phyloP scores from a whole-genome alignment of 2,329 filamentous ascomycete species.

The Calonectria pauciramosa region DNA sequence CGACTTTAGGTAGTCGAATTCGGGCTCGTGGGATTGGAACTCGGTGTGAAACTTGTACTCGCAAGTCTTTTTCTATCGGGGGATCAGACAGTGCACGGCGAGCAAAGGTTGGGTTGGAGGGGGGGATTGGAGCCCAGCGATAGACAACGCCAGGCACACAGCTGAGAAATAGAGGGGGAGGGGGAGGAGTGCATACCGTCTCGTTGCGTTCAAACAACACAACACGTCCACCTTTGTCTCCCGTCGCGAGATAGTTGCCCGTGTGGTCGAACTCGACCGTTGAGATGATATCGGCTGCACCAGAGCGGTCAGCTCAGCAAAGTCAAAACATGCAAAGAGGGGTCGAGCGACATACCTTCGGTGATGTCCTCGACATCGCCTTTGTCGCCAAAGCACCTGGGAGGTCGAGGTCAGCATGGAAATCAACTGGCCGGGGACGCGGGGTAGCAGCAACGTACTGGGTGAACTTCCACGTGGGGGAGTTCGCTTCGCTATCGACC shows the following conservation, averaged over 20 bases:
- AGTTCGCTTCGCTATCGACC: conserved; percentile 95
- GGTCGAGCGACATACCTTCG: conserved; percentile 75
- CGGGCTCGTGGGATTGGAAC: conserved; percentile 98
- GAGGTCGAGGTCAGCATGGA: conserved; percentile 36
- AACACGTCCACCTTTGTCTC: conserved; percentile 88
- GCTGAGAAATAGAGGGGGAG: not conserved
- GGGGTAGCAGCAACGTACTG: conserved; percentile 76
- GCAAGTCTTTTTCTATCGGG: conserved; percentile 94
- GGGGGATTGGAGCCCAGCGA: not conserved
- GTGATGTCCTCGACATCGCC: conserved; percentile 99
- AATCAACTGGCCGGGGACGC: conserved; percentile 10
- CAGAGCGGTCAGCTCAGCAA: conserved; percentile 39
- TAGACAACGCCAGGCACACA: not conserved
- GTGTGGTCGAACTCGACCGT: conserved; percentile 93
- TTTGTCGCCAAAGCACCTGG: conserved; percentile 98
- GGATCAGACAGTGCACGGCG: conserved; percentile 43
- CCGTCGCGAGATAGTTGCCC: conserved; percentile 90
- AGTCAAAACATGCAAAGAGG: conserved; percentile 27
- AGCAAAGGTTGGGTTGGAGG: conserved; percentile 43
- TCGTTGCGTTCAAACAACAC: conserved; percentile 95
- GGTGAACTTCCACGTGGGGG: conserved; percentile 99
- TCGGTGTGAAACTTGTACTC: conserved; percentile 99
- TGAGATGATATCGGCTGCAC: conserved; percentile 87
- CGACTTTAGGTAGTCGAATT: conserved; percentile 99
- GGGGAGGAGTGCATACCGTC: conserved; percentile 73